These are phyloP conservation scores for Botrytis pseudocinerea DNA, from an alignment of 2,329 filamentous ascomycete genomes.

Conservation along the genomic window DNA sequence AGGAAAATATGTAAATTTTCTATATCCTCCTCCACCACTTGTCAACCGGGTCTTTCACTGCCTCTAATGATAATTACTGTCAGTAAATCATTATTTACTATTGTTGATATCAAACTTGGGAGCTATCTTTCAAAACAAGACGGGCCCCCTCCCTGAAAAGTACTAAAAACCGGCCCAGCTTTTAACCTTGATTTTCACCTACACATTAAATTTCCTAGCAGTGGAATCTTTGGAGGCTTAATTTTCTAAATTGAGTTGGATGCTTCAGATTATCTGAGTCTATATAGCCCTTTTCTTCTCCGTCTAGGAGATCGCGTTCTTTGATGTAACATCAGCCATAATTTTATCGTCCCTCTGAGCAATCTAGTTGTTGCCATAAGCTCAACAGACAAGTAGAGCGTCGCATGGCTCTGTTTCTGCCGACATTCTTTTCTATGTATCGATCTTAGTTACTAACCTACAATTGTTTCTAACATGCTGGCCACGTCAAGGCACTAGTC, in stretches of 20 bases:
- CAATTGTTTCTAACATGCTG: neutral
- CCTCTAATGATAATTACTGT: neutral
- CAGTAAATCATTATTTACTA: neutral
- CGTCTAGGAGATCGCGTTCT: fast-evolving
- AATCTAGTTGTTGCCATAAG: neutral
- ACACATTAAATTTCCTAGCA: neutral
- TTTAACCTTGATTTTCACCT: fast-evolving
- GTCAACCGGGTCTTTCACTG: neutral
- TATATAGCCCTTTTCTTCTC: neutral
- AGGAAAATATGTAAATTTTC: neutral
- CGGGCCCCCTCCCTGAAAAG: neutral
- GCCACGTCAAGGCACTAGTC: neutral
- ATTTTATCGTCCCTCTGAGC: neutral
- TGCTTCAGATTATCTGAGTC: neutral
- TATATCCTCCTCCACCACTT: neutral
- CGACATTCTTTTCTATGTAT: too few relatives aligned
- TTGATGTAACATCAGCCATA: neutral
- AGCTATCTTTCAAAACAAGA: neutral
- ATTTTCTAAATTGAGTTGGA: neutral
- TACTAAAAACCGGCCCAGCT: neutral
- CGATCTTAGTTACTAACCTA: neutral
- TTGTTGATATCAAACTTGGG: neutral
- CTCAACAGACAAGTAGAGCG: neutral
- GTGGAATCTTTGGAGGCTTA: fast-evolving
- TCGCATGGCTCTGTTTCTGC: neutral